Evolutionary conservation across 2,329 filamentous ascomycete genomes (phyloP).

Genomic region (Sporothrix euskadiensis): DNA sequence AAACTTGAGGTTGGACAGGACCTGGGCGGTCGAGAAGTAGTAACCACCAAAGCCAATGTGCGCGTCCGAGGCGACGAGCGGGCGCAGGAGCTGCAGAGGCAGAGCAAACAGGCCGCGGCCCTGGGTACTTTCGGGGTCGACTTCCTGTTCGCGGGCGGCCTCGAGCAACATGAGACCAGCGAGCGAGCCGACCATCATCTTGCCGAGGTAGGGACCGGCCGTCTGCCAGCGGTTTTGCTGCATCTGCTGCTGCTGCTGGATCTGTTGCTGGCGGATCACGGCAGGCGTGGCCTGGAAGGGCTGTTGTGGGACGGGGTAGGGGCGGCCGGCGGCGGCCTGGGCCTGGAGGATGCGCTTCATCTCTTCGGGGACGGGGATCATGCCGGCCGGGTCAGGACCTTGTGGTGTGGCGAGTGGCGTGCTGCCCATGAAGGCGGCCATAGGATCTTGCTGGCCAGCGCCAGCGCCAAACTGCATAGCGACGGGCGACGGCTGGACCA

Average conservation of each 20-base stretch:
- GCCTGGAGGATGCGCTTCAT: slow-evolving; percentile 64
- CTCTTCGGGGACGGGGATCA: slow-evolving; percentile 67
- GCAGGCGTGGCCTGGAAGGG: slow-evolving; percentile 46
- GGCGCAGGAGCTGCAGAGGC: slow-evolving; percentile 59
- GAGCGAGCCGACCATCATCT: slow-evolving; percentile 89
- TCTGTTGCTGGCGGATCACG: slow-evolving; percentile 56
- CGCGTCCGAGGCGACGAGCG: slow-evolving; percentile 45
- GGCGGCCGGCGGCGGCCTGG: slow-evolving; percentile 56
- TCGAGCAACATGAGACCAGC: slow-evolving; percentile 91
- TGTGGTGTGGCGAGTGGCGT: slow-evolving; percentile 45
- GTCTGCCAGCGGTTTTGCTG: slow-evolving; percentile 57
- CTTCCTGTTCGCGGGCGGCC: slow-evolving; percentile 68
- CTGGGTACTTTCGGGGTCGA: slow-evolving; percentile 62
- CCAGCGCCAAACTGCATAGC: slow-evolving; percentile 50
- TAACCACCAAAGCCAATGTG: slow-evolving; percentile 59
- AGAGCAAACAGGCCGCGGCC: slow-evolving; percentile 65
- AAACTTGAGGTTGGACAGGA: slow-evolving; percentile 55
- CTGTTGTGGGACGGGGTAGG: slow-evolving; percentile 50
- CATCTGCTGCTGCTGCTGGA: slow-evolving; percentile 54
- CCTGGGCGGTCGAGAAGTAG: slow-evolving; percentile 47
- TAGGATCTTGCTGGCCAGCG: slow-evolving; percentile 44
- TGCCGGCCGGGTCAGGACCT: slow-evolving; percentile 52
- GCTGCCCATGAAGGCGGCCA: slow-evolving; percentile 36
- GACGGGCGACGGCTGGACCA: slow-evolving; percentile 54
- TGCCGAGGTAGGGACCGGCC: slow-evolving; percentile 61